Percentiles rank a stretch among this genome's conserved stretches.
Conservation (phyloP, 768 basidiomycete genomes). For the Rhodotorula babjevae region DNA sequence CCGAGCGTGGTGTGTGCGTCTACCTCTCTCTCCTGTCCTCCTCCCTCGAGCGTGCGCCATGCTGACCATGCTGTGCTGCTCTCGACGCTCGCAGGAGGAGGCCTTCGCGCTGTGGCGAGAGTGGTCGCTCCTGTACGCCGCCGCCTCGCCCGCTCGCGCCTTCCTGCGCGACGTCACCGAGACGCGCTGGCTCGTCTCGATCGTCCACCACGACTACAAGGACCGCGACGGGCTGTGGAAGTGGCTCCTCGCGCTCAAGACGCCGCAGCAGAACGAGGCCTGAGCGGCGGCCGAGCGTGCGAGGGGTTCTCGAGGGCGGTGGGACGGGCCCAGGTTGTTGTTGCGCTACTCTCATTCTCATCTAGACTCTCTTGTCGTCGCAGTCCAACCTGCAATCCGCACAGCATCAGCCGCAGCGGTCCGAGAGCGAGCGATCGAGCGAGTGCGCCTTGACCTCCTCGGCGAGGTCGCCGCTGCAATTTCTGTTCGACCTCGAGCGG, state of each 20-base stretch:
- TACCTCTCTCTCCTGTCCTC: background rate
- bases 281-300: background rate
- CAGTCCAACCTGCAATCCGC: no score
- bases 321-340: background rate
- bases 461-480: no score
- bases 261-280: background rate
- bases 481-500: no score
- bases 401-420: no score
- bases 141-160: constrained; percentile 64
- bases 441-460: no score
- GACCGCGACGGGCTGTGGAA: constrained; percentile 71
- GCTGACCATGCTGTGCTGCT: background rate
- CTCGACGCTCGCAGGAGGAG: constrained; percentile 62
- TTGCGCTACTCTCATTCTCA: no score
- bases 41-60: no score
- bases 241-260: constrained; percentile 58
- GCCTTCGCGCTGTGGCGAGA: constrained; percentile 93
- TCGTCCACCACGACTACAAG: constrained; percentile 92
- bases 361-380: no score
- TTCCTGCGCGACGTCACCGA: constrained; percentile 68
- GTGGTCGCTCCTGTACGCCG: constrained; percentile 84
- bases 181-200: constrained; percentile 79
- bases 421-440: no score
- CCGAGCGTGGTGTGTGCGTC: constrained; percentile 84
- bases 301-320: no score